Evolutionary conservation across 2,329 filamentous ascomycete species (phyloP), one percentile per base, ranked within the genome.

Genomic region (Colletotrichum coccodes): DNA sequence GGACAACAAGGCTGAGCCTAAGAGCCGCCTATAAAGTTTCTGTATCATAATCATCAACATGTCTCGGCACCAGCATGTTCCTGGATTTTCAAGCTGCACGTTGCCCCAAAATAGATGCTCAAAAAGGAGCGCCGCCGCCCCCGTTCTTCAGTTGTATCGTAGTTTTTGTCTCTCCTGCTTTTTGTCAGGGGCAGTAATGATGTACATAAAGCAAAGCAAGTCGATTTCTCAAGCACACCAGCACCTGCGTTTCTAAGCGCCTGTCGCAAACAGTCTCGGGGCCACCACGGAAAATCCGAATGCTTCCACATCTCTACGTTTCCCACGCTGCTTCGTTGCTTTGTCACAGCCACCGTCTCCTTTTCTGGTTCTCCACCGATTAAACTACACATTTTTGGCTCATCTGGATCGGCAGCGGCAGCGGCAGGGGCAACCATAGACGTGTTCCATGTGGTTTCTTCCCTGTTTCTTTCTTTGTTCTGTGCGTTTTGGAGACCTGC

Each of bases 1-100:
- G 73, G 89, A 91, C 56, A 70, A 75, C 34, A 70, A 76, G 71
- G 32, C 75, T 71, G 68, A 26, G 30, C 63, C 64, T 9, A 76
- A 76, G 73, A 72, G 73, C 40, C 77, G 73, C 71, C 73, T 76
- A 14, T 82, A 71, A 79, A 26, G 23, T 21, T 12, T 28, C 21
- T 61, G 28, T 26, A 52, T 56, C 21, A 52, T 28, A n/a, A n/a
- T 23, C 36, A 40, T 8, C 26, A 50, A 28, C 40, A 49, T 21
- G 26, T 21, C n/a, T 26, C n/a, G 11, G 23, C 32, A 57, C n/a
- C 14, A 11, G 28, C 26, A 21, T 21, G 16, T 68, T 32, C 30
- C 44, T 60, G 12, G 34, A 56, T 56, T 56, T 49, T 57, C 16
- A 32, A 58, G 40, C 26, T 34, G 23, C 32, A 12, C 57, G 21